Conservation (phyloP, 768 basidiomycete species). For the Xerocomellus chrysenteron region DNA sequence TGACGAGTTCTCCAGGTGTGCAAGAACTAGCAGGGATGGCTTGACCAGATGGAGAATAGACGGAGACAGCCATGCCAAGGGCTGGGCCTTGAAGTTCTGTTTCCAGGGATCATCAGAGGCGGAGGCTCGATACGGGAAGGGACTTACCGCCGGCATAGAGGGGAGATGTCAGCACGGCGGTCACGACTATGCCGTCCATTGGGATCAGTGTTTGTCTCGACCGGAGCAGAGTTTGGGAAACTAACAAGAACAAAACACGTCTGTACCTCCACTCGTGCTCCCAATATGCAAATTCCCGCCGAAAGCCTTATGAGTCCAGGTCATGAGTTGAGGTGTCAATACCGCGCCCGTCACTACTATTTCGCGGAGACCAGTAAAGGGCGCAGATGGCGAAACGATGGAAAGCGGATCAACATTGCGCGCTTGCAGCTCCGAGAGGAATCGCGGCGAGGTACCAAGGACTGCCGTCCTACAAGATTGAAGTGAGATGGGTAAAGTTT, state of each 20-base stretch:
- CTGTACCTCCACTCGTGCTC: slow-evolving; percentile 69
- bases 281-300: slow-evolving; percentile 46
- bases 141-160: slow-evolving; percentile 61
- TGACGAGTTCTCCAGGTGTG: slow-evolving; percentile 59
- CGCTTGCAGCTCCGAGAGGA: slow-evolving; percentile 60
- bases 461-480: slow-evolving; percentile 37
- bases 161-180: slow-evolving; percentile 46
- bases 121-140: neutral
- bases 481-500: neutral
- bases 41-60: slow-evolving; percentile 60
- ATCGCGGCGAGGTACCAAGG: slow-evolving; percentile 60
- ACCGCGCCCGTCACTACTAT: slow-evolving; percentile 62
- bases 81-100: slow-evolving; percentile 63
- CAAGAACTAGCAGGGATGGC: slow-evolving; percentile 56
- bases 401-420: slow-evolving; percentile 48
- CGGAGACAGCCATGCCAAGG: slow-evolving; percentile 64
- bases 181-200: slow-evolving; percentile 46
- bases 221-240: slow-evolving; percentile 1
- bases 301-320: slow-evolving; percentile 64
- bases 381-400: slow-evolving; percentile 15
- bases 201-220: neutral
- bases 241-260: slow-evolving; percentile 65
- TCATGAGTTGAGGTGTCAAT: slow-evolving; percentile 63
- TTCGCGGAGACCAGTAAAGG: slow-evolving; percentile 54
- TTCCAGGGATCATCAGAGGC: neutral